Evolutionary conservation across 139 green algal genomes (phyloP), one percentile per base, ranked within the genome.

Genomic region (Chlamydomonas urium): DNA sequence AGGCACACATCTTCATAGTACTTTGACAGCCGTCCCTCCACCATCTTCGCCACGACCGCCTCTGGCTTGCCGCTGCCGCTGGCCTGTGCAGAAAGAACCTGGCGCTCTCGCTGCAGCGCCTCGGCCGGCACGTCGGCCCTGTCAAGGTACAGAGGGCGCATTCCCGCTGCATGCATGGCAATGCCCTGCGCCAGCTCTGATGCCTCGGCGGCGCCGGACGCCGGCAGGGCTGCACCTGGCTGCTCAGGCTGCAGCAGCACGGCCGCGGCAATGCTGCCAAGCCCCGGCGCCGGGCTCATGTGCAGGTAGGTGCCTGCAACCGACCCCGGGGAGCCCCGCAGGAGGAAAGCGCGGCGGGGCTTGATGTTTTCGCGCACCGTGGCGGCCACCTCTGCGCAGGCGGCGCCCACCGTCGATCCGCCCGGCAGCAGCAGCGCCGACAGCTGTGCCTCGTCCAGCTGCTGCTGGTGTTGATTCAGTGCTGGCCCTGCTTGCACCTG

Each of bases 301-400:
- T 79, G 73, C 37, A 79, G 21, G 42, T 79, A 79, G 10, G 6
- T 21, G 6, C 14, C 31, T 4, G 21, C 32, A 42, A 67, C 29
- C 4, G 60, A 67, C 5, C 60, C 60, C 5, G 60, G 60, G 21
- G 60, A 8, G 26, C 60, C n/a, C 61, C 5, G 5, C 33, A 67
- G 4, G 21, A 67, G 29, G 60, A 67, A 67, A 6, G 68, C 91
- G 36, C 91, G 75, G 14, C 91, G 75, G n/a, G 96, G 80, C 48
- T 67, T 65, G n/a, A 97, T 78, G 62, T 96, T 96, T 45, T 97
- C 91, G 0, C 91, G 80, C 8, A 97, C 82, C 45, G 77, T 70
- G 1, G 80, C 85, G 1, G 88, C 91, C 29, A 93, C 66, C 5
- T 80, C 72, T 0, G 79, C 75, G 8, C 90, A 83, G 10, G 83